Evolutionary conservation across 2,329 filamentous ascomycete species (phyloP), one percentile per base, ranked within the genome.

Genomic region (Pseudophaeomoniella oleicola): DNA sequence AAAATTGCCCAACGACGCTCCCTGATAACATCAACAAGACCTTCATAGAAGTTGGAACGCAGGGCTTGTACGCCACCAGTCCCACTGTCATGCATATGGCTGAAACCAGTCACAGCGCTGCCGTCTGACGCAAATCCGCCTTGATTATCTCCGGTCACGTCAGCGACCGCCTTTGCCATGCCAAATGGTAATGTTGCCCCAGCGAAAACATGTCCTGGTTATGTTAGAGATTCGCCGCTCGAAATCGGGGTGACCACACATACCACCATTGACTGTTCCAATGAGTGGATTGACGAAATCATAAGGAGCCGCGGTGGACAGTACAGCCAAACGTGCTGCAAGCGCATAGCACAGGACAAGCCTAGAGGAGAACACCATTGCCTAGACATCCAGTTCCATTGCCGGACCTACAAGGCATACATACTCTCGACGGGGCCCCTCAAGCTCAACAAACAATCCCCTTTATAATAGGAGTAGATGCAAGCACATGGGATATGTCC

Each of bases 1-100:
- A 37, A 85, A 85, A 48, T 83, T 83, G 10, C 80, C 81, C 11
- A 84, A 57, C 3, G 76, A 82, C 0, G 79, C 72, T 1, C 57
- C 44, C 55, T 52, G 16, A 50, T 60, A 52, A 50, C 56, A 10
- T 6, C 13, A 32, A 53, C 46, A 15, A 50, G 45, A 16, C 52
- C 50, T 47, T 51, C 52, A 54, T 35, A 52, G 53, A 16, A 48
- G 40, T 30, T 56, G 47, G 16, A 53, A 38, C 4, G 50, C 53
- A n/a, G 17, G 3, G 19, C 13, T 1, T 46, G 42, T 49, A 63
- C 57, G 39, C 61, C 63, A 33, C 66, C 67, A 18, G 66, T 70
- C 9, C 67, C 67, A 30, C 56, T 62, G 44, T 71, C 67, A 46
- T 72, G 69, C 61, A 68, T 66, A 4, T 64, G 54, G 1, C 55